Conservation (phyloP, 805 yeast species). For the Candida berthetii region DNA sequence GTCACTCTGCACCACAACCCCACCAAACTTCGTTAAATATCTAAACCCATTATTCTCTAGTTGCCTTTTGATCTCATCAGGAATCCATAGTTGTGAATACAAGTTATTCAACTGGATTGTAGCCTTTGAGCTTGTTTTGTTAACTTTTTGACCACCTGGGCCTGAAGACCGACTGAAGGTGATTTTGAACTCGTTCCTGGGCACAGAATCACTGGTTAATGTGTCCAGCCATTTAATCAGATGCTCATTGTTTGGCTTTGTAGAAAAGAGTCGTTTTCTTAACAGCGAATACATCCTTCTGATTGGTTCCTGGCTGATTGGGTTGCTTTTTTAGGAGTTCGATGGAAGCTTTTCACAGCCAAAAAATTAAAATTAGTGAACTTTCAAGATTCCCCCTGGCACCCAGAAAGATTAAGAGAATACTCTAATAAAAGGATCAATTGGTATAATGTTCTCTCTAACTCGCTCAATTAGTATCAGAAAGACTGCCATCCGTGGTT, state of each 20-base stretch:
- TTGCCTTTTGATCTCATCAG: slow-evolving; percentile 40
- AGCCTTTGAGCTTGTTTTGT: slow-evolving; percentile 62
- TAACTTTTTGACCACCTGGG: slow-evolving; percentile 87
- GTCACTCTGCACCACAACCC: slow-evolving; percentile 59
- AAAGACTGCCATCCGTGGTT: slow-evolving; percentile 12
- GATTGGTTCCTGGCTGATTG: no score
- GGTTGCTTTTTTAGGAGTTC: no score
- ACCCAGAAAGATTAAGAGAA: no score
- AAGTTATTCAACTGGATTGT: slow-evolving; percentile 46
- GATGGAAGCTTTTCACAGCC: no score
- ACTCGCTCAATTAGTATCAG: neutral
- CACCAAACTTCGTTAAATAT: slow-evolving; percentile 45
- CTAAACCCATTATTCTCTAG: slow-evolving; percentile 30
- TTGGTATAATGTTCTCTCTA: neutral
- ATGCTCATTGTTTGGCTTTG: neutral
- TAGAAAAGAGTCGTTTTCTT: neutral
- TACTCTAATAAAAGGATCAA: no score
- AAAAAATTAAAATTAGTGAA: no score
- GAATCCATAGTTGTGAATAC: slow-evolving; percentile 52
- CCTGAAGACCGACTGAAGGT: slow-evolving; percentile 63
- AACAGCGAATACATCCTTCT: no score
- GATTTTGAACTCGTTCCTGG: slow-evolving; percentile 36
- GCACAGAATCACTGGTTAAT: slow-evolving; percentile 30
- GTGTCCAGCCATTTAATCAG: slow-evolving; percentile 31
- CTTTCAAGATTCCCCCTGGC: no score